Conservation (phyloP, 2,329 filamentous ascomycete genomes). For the Lasiodiplodia theobromae region DNA sequence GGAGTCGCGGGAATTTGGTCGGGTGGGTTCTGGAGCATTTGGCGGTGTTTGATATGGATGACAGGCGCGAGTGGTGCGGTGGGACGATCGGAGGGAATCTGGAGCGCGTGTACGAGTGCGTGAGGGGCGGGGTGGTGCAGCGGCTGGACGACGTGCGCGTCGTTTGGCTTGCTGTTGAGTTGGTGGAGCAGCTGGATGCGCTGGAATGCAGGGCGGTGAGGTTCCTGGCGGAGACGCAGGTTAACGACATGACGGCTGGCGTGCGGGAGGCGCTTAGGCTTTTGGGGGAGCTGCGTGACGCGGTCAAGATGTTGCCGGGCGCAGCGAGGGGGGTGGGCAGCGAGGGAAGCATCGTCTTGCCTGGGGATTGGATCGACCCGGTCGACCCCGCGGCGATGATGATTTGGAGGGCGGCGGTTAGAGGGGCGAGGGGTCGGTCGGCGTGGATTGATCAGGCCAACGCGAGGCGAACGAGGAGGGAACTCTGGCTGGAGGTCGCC, state of each 20-base stretch:
- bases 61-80: no score
- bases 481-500: no score
- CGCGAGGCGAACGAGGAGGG: no score
- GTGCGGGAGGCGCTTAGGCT: not conserved
- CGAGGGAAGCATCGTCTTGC: fast-evolving
- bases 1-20: no score
- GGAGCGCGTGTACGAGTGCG: not conserved
- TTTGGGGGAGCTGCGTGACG: fast-evolving
- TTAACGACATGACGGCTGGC: not conserved
- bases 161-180: fast-evolving
- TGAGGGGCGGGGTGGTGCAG: not conserved
- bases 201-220: not conserved
- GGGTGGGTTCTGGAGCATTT: no score
- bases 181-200: not conserved
- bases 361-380: not conserved
- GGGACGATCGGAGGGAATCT: not conserved
- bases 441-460: no score
- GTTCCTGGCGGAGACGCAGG: not conserved
- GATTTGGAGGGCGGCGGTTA: no score
- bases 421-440: no score
- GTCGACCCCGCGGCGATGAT: no score
- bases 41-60: no score
- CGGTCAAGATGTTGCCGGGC: not conserved
- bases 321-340: fast-evolving
- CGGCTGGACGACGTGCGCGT: not conserved